A percentile compares a stretch with the other conserved stretches of the same genome.
Conservation (phyloP, 305 asterid genomes). For the Fraxinus floribunda region DNA sequence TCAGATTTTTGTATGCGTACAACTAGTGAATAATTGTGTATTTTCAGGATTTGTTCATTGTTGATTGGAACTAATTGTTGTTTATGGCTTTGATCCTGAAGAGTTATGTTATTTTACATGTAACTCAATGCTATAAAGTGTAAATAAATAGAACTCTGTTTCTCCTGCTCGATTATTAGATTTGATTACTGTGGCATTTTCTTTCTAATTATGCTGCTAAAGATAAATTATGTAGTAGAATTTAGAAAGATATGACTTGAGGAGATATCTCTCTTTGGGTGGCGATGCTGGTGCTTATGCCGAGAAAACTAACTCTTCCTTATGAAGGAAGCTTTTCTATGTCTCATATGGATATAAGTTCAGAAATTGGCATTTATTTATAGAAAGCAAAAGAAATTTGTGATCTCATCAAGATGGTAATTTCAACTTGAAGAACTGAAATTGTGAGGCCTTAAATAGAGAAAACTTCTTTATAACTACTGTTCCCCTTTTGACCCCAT, state of each 20-base stretch:
- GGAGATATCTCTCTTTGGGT: background rate
- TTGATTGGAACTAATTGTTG: constrained; percentile 1
- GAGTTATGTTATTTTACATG: constrained; percentile 23
- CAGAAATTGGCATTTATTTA: background rate
- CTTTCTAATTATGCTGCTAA: background rate
- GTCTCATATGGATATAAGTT: background rate
- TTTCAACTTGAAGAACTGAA: background rate
- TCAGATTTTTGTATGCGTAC: constrained; percentile 14
- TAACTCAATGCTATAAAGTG: background rate
- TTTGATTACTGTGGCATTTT: background rate
- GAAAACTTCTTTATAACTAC: background rate
- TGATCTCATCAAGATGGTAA: background rate
- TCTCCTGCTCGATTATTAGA: background rate
- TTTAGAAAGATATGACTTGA: background rate
- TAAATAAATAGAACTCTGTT: background rate
- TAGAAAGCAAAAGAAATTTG: background rate
- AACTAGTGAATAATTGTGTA: constrained; percentile 17
- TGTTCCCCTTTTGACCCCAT: background rate
- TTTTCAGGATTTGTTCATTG: constrained; percentile 32
- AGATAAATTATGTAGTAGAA: background rate
- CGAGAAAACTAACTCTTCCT: background rate
- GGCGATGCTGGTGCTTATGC: background rate
- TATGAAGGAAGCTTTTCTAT: background rate
- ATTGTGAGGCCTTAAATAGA: background rate
- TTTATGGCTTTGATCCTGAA: background rate